Percentiles rank a stretch among this genome's conserved stretches.
Evolutionary conservation across 208 protist species (phyloP).

Genomic region (Angomonas ambiguus): DNA sequence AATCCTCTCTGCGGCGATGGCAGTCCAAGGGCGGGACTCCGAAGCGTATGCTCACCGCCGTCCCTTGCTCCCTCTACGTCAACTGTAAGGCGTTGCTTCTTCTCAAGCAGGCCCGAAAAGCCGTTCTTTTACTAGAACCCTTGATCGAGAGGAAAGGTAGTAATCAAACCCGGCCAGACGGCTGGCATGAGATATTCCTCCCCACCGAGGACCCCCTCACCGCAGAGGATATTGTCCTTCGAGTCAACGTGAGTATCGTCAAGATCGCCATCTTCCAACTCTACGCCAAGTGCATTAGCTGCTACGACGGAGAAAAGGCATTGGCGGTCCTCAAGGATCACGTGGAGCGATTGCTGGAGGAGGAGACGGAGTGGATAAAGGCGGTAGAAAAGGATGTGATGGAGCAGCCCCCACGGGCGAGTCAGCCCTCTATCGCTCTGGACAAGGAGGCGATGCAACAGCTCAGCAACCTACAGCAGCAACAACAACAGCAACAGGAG

Average conservation of each 20-base stretch:
- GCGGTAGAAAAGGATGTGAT: constrained; percentile 24
- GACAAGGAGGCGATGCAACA: background rate
- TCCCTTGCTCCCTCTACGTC: constrained; percentile 68
- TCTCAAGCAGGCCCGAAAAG: constrained; percentile 77
- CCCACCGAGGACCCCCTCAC: constrained; percentile 49
- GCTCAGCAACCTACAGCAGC: background rate
- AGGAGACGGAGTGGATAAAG: constrained; percentile 55
- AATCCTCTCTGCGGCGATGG: constrained; percentile 74
- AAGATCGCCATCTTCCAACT: constrained; percentile 72
- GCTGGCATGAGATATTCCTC: constrained; percentile 62
- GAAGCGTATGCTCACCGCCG: constrained; percentile 65
- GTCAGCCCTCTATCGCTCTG: background rate
- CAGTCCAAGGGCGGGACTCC: constrained; percentile 53
- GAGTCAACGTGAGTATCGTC: constrained; percentile 60
- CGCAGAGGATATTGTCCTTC: constrained; percentile 55
- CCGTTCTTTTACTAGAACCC: constrained; percentile 75
- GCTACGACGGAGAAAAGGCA: constrained; percentile 70
- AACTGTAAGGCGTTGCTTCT: constrained; percentile 65
- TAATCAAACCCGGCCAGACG: constrained; percentile 58
- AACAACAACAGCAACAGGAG: constrained; percentile 11
- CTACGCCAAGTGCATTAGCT: constrained; percentile 71
- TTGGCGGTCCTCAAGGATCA: constrained; percentile 42
- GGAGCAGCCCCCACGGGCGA: constrained; percentile 14
- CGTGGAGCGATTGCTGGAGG: constrained; percentile 32
- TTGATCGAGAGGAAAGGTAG: constrained; percentile 78